Base-by-base conservation (phyloP, 2,329 filamentous ascomycete genomes). In the Chrysoporthe deuterocubensis region DNA sequence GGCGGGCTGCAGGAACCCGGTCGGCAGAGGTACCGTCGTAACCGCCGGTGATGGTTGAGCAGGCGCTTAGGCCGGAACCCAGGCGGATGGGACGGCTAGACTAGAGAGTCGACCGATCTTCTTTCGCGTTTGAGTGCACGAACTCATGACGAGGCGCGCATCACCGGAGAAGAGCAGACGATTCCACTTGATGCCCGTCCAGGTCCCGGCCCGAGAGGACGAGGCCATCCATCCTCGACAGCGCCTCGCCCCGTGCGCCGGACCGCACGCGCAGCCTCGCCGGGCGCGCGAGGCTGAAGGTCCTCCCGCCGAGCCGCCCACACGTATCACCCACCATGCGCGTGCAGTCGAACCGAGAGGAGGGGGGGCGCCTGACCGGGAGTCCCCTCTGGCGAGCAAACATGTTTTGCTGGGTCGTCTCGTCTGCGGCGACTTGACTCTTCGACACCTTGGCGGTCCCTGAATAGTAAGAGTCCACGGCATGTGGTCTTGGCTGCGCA, bases 361-460 rank as follows among this genome's bases (percentile, higher is more conserved):
- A n/a, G 58, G 58, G 26, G 26, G 26, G 26, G 2, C 26, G 2
- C 26, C 26, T 26, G 26, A 26, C 26, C 26, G 26, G 26, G 26
- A 26, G 26, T 26, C 26, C 26, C 26, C 26, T 26, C 26, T 26
- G 26, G 26, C 26, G 26, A 26, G 26, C 26, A 26, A 26, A 26
- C 26, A 26, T 26, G 26, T 26, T 26, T 6, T 21, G 62, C 50
- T 68, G 62, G 58, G 50, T 42, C 42, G 13, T 46, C 57, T 40
- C 54, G 57, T 61, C 52, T 65, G 43, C 60, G 42, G 60, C 18
- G 56, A 52, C 63, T 46, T 43, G 44, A 52, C 52, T 61, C 54
- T 59, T 69, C 65, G 67, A 69, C 56, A 66, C 65, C 68, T 69
- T 69, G 68, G 68, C 68, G 67, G 68, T 69, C 59, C 64, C 63